phyloP scores from a whole-genome alignment of 345 rosid genomes.

The Sisymbrium irio region DNA sequence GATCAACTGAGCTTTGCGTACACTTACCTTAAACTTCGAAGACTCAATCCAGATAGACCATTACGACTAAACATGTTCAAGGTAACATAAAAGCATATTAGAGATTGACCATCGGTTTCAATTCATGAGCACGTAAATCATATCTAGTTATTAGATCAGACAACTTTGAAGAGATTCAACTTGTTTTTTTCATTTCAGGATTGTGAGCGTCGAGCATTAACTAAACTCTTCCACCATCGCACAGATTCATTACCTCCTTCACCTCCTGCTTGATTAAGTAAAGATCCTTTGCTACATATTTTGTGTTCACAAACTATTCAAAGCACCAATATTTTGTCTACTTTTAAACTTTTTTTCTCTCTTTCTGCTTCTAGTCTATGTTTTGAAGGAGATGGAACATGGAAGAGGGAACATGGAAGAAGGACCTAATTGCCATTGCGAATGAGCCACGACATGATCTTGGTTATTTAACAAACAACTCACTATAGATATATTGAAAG shows the following conservation, averaged over 20 bases:
- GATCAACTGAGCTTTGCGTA: conserved; percentile 96
- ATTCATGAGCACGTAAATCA: background rate
- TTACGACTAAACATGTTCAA: conserved; percentile 82
- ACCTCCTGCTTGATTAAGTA: conserved; percentile 44
- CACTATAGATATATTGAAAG: background rate
- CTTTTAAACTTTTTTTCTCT: background rate
- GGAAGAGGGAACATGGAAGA: conserved; percentile 24
- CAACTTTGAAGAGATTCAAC: background rate
- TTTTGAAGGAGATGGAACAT: conserved; percentile 17
- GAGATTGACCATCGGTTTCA: background rate
- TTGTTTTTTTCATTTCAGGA: conserved; percentile 50
- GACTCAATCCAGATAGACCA: conserved; percentile 65
- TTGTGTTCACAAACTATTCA: background rate
- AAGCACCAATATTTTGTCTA: background rate
- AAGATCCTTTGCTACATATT: background rate
- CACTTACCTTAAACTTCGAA: conserved; percentile 76
- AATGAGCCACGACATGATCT: background rate
- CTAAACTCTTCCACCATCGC: conserved; percentile 67
- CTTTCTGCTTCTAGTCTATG: conserved; percentile 10
- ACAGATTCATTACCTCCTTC: conserved; percentile 35
- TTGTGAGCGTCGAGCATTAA: conserved; percentile 76
- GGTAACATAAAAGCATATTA: conserved; percentile 41
- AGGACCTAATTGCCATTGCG: background rate
- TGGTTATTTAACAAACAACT: background rate
- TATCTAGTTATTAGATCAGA: background rate